Percentiles rank a stretch among this genome's conserved stretches.
Evolutionary conservation across 2,329 filamentous ascomycete genomes (phyloP).

Genomic region (Tolypocladium guangdongense): DNA sequence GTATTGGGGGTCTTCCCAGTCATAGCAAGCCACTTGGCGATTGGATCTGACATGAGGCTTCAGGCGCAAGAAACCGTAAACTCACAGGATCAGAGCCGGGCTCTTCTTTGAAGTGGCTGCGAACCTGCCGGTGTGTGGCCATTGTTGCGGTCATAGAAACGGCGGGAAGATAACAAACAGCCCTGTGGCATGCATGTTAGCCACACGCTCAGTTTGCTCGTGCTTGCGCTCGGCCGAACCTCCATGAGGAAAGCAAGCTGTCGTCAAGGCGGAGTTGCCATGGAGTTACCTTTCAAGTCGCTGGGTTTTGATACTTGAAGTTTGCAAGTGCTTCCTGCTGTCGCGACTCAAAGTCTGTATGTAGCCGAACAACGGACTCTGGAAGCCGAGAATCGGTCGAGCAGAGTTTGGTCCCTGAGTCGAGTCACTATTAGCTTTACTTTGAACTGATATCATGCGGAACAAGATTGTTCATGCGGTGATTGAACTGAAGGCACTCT

Average conservation of each 20-base stretch:
- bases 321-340: not conserved
- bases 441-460: not conserved
- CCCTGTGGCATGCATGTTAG: not conserved
- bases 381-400: not conserved
- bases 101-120: conserved; percentile 10
- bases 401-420: not conserved
- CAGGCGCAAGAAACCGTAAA: conserved; percentile 1
- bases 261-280: not conserved
- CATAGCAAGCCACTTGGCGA: conserved; percentile 1
- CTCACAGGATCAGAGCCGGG: conserved; percentile 7
- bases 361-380: not conserved
- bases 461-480: not conserved
- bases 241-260: not conserved
- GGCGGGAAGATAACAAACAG: not conserved
- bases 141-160: conserved; percentile 8
- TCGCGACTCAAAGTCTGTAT: not conserved
- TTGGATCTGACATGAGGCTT: not conserved
- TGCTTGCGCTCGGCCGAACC: not conserved
- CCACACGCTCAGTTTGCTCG: not conserved
- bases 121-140: conserved; percentile 9
- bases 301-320: not conserved
- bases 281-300: not conserved
- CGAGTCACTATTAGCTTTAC: not conserved
- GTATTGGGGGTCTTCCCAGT: not conserved
- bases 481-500: not conserved